These are phyloP conservation scores for Podila horticola DNA, from an alignment of 192 early-diverging fungal genomes.

Conservation along the genomic window DNA sequence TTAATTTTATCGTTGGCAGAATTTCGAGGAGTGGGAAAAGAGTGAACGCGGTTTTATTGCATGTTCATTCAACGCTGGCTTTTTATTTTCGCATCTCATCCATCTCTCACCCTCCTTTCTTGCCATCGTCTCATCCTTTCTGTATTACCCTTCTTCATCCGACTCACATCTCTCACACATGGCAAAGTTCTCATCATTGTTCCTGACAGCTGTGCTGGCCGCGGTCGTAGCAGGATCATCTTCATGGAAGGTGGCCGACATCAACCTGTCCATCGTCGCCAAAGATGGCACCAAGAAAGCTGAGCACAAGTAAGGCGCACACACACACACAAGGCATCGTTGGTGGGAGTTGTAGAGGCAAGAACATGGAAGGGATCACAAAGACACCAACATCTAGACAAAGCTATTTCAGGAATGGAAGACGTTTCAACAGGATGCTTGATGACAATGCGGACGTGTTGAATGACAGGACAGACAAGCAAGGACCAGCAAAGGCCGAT, in stretches of 20 bases:
- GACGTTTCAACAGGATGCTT: too few species aligned
- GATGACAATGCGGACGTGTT: too few species aligned
- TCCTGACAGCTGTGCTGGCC: slow-evolving; percentile 34
- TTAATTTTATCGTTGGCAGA: not conserved
- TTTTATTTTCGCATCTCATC: not conserved
- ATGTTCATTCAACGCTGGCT: not conserved
- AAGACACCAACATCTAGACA: not conserved
- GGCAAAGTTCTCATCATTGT: slow-evolving; percentile 37
- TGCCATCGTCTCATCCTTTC: not conserved
- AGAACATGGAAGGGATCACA: not conserved
- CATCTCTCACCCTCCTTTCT: not conserved
- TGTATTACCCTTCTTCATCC: not conserved
- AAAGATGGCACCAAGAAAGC: slow-evolving; percentile 32
- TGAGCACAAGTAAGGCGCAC: slow-evolving; percentile 33
- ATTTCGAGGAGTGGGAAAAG: not conserved
- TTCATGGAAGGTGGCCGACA: slow-evolving; percentile 33
- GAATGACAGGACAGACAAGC: too few species aligned
- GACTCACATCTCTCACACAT: slow-evolving; percentile 4
- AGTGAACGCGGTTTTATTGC: not conserved
- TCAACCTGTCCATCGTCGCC: slow-evolving; percentile 28
- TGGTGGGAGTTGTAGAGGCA: not conserved
- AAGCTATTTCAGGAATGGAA: too few species aligned
- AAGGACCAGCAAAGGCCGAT: not conserved
- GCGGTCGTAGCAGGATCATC: slow-evolving; percentile 27
- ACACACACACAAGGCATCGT: not conserved